These are phyloP conservation scores for Torulaspora maleeae DNA, from an alignment of 805 yeast species.

Conservation along the genomic window DNA sequence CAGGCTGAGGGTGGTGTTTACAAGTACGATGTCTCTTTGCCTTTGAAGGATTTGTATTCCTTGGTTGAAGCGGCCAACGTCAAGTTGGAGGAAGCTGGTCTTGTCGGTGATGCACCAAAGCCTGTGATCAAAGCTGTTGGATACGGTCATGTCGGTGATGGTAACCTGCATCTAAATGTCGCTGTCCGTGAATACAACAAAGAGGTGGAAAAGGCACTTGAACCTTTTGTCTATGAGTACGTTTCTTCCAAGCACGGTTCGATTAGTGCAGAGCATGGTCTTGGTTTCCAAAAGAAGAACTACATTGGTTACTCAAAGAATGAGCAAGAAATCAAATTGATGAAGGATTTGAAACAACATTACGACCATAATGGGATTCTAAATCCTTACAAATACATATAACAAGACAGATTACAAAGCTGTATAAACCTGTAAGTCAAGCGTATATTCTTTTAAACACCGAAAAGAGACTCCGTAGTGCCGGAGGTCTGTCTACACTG, in stretches of 20 bases:
- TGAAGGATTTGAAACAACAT: conserved; percentile 70
- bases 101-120: conserved; percentile 49
- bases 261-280: conserved; percentile 94
- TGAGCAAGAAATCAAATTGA: conserved; percentile 62
- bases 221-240: conserved; percentile 95
- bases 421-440: conserved; percentile 3
- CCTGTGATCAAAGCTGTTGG: conserved; percentile 92
- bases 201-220: conserved; percentile 72
- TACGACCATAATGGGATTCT: conserved; percentile 89
- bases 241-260: conserved; percentile 70
- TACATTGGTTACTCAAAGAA: conserved; percentile 82
- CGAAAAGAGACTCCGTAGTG: not conserved
- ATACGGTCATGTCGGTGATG: conserved; percentile 98
- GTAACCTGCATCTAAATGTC: conserved; percentile 90
- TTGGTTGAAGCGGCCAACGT: conserved; percentile 74
- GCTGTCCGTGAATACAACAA: conserved; percentile 80
- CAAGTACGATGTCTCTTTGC: conserved; percentile 93
- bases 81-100: conserved; percentile 49
- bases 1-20: conserved; percentile 89
- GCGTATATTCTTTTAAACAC: not conserved
- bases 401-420: conserved; percentile 54
- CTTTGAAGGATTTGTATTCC: conserved; percentile 73
- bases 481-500: conserved; percentile 27
- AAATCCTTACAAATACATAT: conserved; percentile 91
- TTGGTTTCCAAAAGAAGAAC: conserved; percentile 94